These are phyloP conservation scores for Rhizopus stolonifer DNA, from an alignment of 371 early-diverging fungal species.

Conservation along the genomic window DNA sequence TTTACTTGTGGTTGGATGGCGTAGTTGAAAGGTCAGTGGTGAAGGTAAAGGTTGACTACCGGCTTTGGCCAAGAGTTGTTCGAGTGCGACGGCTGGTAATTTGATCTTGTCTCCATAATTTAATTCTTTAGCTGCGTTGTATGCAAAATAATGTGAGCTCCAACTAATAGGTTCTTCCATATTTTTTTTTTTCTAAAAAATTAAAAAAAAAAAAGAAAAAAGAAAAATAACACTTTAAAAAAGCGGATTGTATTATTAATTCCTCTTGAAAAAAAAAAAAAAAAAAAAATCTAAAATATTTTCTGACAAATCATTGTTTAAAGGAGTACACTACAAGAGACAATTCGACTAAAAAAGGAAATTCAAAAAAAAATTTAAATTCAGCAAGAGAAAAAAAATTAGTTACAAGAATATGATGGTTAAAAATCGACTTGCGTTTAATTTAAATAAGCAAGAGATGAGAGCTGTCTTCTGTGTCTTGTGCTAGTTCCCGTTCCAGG, in stretches of 20 bases:
- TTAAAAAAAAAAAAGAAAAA: neutral
- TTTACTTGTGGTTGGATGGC: slow-evolving; percentile 45
- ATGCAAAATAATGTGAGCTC: slow-evolving; percentile 24
- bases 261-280: too few relatives aligned
- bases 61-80: slow-evolving; percentile 42
- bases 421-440: too few relatives aligned
- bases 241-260: neutral
- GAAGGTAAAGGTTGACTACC: slow-evolving; percentile 47
- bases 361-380: too few relatives aligned
- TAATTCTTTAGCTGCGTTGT: slow-evolving; percentile 24
- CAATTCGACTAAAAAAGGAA: too few relatives aligned
- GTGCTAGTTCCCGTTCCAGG: too few relatives aligned
- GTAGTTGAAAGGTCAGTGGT: slow-evolving; percentile 69
- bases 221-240: neutral
- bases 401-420: too few relatives aligned
- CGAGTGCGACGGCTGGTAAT: slow-evolving; percentile 59
- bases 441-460: too few relatives aligned
- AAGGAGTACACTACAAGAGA: too few relatives aligned
- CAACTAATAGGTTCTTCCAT: slow-evolving; percentile 7
- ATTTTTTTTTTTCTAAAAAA: slow-evolving; percentile 5
- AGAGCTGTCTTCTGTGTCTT: too few relatives aligned
- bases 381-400: too few relatives aligned
- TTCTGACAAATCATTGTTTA: too few relatives aligned
- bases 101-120: slow-evolving; percentile 65
- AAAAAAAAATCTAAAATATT: too few relatives aligned